Evolutionary conservation across 768 basidiomycete species (phyloP), one percentile per base, ranked within the genome.

Genomic region (Phylloporus scabripes): DNA sequence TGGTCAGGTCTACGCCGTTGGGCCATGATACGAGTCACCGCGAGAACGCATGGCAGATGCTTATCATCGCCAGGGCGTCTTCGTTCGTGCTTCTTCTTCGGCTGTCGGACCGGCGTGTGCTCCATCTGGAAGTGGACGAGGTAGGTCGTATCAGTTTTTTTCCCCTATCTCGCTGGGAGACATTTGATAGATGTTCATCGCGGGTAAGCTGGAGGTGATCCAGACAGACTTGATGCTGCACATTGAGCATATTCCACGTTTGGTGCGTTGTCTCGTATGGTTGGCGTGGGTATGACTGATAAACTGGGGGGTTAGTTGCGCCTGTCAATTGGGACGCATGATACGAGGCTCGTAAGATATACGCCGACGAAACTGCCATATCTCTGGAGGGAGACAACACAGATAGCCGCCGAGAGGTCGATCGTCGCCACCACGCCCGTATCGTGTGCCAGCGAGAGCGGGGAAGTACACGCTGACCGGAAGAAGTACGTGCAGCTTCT

Each of bases 61-160:
- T 62, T 39, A 43, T 63, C 50, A 45, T 62, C 44, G 54, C 54
- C 10, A 53, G 45, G 20, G 18, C 36, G n/a, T 52, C 56, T 1
- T 52, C 61, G 31, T 62, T 58, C 18, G 50, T 61, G 42, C 45
- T 62, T 14, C 47, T 62, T 24, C 1, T 62, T 7, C 50, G 59
- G 17, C 23, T 62, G 6, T 58, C 61, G 0, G 48, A 47, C 32
- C n/a, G 3, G 6, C 56, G 61, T 3, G 53, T 62, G 21, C 50
- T 62, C 29, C 48, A 61, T 6, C 34, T 62, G 32, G 61, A 62
- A 26, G 61, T 62, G 40, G 56, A 61, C 50, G 61, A 63, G 48
- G 38, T 34, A 17, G 14, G 43, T 31, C 1, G 8, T 28, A 8
- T 9, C 11, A 6, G 36, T 15, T n/a, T 5, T n/a, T n/a, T n/a